Percentiles rank a stretch among this genome's conserved stretches.
These are phyloP conservation scores for Cenchrus fungigraminus DNA, from an alignment of 176 grass and related monocot species.

Conservation along the genomic window DNA sequence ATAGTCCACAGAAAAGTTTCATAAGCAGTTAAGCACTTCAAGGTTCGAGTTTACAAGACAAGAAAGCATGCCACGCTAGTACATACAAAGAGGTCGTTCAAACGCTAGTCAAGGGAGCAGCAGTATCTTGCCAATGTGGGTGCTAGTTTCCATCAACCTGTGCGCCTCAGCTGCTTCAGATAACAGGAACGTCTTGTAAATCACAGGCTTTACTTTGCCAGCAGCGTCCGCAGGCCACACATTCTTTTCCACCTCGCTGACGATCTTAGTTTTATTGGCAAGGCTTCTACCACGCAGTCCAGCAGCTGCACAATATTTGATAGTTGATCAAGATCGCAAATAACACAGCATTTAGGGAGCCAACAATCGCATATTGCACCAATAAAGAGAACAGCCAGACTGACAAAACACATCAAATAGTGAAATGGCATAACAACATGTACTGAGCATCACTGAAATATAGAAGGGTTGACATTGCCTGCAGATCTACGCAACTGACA, in stretches of 20 bases:
- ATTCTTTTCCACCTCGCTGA: conserved; percentile 79
- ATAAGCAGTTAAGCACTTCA: not conserved
- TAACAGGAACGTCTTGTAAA: conserved; percentile 71
- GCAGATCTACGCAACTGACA: conserved; percentile 3
- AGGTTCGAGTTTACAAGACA: not conserved
- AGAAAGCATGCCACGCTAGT: no score
- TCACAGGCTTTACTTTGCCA: conserved; percentile 75
- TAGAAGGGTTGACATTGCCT: not conserved
- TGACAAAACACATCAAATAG: not conserved
- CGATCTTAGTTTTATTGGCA: conserved; percentile 75
- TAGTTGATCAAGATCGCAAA: not conserved
- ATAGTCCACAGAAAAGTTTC: not conserved
- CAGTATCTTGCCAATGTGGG: conserved; percentile 86
- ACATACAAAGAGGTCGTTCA: not conserved
- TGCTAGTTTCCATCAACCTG: conserved; percentile 76
- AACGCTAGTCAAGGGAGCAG: conserved; percentile 58
- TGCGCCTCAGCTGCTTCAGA: conserved; percentile 79
- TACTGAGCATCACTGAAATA: not conserved
- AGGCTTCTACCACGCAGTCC: conserved; percentile 66
- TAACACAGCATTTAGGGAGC: not conserved
- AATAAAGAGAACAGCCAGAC: not conserved
- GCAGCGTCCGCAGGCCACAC: conserved; percentile 67
- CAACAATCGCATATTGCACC: not conserved
- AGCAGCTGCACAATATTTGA: conserved; percentile 54
- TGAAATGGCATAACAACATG: not conserved